Percentiles rank a stretch among this genome's conserved stretches.
Conservation (phyloP, 1,139 yeast genomes). For the Hanseniaspora uvarum region DNA sequence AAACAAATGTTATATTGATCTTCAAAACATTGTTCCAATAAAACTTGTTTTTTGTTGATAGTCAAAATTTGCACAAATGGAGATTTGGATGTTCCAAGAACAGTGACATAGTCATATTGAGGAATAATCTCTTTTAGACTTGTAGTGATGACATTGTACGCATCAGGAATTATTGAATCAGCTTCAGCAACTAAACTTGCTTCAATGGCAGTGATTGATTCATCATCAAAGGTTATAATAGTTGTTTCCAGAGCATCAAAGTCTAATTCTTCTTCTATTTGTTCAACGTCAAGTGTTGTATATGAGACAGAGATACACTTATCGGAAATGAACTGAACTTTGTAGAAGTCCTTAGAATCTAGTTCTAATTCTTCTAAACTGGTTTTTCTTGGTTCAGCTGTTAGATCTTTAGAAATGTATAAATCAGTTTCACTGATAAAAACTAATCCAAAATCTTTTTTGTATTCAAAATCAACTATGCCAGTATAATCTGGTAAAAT, state of each 20-base stretch:
- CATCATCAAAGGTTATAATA: constrained; percentile 21
- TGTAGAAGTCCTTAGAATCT: constrained; percentile 12
- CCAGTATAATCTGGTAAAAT: not conserved
- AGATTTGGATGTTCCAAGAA: constrained; percentile 53
- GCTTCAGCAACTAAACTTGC: constrained; percentile 22
- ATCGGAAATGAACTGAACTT: not conserved
- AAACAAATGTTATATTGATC: constrained; percentile 63
- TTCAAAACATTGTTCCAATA: constrained; percentile 39
- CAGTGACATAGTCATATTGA: constrained; percentile 30
- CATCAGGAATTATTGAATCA: constrained; percentile 15
- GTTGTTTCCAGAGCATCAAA: constrained; percentile 24
- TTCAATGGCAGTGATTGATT: constrained; percentile 24
- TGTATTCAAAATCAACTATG: constrained; percentile 9
- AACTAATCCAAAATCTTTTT: not conserved
- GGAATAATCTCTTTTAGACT: constrained; percentile 39
- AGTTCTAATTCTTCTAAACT: not conserved
- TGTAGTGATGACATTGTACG: constrained; percentile 22
- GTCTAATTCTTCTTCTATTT: constrained; percentile 19
- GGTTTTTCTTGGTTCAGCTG: not conserved
- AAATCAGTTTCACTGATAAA: not conserved
- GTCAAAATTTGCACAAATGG: constrained; percentile 46
- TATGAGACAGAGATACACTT: not conserved
- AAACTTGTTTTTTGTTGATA: constrained; percentile 25
- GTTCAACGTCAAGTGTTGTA: constrained; percentile 21
- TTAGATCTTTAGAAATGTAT: not conserved